Evolutionary conservation across 2,329 filamentous ascomycete species (phyloP).

Genomic region (Lachnum nothofagi): DNA sequence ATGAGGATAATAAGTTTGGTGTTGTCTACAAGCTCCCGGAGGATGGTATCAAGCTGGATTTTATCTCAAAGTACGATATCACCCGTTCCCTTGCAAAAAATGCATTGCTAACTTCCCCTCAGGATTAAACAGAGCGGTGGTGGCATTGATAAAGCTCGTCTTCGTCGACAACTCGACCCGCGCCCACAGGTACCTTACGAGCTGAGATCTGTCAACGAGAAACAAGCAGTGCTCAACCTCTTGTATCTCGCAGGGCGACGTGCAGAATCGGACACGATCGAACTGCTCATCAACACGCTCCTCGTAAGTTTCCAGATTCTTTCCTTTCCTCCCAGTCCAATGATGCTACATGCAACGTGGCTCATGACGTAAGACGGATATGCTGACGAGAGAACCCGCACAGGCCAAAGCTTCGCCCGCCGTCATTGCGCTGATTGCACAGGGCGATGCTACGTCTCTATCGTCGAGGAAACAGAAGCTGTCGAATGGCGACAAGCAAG

Average conservation of each 20-base stretch:
- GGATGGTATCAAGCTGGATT: conserved; percentile 63
- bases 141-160: conserved; percentile 4
- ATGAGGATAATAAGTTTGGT: conserved; percentile 57
- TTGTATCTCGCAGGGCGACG: conserved; percentile 50
- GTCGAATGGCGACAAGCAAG: conserved; percentile 11
- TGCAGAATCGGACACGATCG: conserved; percentile 38
- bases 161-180: conserved; percentile 15
- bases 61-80: conserved; percentile 56
- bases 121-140: conserved; percentile 20
- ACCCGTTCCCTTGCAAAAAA: background rate
- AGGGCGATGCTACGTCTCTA: conserved; percentile 22
- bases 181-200: conserved; percentile 19
- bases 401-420: conserved; percentile 40
- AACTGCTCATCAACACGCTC: conserved; percentile 53
- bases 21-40: conserved; percentile 59
- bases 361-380: conserved; percentile 25
- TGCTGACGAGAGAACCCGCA: conserved; percentile 25
- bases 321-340: background rate
- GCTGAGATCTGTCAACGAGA: conserved; percentile 45
- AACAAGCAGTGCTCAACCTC: conserved; percentile 63
- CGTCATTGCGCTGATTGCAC: conserved; percentile 36
- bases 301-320: conserved; percentile 47
- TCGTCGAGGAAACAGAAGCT: conserved; percentile 6
- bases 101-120: conserved; percentile 12
- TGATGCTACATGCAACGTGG: conserved; percentile 13